Evolutionary conservation across 106 monocot species (phyloP), one percentile per base, ranked within the genome.

Genomic region (Cymbidium sinense): DNA sequence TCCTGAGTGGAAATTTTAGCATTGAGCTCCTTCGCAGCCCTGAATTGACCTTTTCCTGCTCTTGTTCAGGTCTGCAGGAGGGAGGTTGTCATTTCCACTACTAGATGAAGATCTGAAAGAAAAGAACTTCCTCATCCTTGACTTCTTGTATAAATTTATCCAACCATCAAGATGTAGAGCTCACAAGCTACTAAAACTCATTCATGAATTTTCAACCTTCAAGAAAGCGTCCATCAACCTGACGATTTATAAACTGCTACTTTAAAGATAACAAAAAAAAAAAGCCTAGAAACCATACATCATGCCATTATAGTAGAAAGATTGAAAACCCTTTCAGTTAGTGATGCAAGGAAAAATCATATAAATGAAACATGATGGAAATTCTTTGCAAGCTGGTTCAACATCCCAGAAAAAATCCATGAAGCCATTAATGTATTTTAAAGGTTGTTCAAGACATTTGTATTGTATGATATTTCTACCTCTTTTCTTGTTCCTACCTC

Each of bases 101-200:
- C 69, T 69, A 18, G 82, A 79, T 43, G 84, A 87, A 30, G 87
- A 88, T 74, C 75, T 79, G 21, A 88, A 85, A 28, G 85, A 85
- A 70, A 88, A 88, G 76, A 88, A 85, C 51, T 82, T 84, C 71
- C 85, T 85, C 87, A 88, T 88, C 37, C 37, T 71, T 71, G 33
- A 31, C 28, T 33, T 33, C 11, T 67, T 31, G 37, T 71, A 10
- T 21, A 21, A 13, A 39, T 11, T n/a, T 30, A 67, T 23, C 21
- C 37, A 39, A 21, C n/a, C n/a, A 20, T 71, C 34, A 37, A 18
- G 36, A 71, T 36, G 36, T 37, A 21, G 71, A 71, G 37, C 71
- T n/a, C n/a, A n/a, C n/a, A n/a, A n/a, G n/a, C n/a, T 20, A 7
- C 35, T 35, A 21, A 71, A n/a, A 71, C 11, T 71, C 36, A 18